Conservation (phyloP, 169 alveolate genomes). For the Babesia bovis region DNA sequence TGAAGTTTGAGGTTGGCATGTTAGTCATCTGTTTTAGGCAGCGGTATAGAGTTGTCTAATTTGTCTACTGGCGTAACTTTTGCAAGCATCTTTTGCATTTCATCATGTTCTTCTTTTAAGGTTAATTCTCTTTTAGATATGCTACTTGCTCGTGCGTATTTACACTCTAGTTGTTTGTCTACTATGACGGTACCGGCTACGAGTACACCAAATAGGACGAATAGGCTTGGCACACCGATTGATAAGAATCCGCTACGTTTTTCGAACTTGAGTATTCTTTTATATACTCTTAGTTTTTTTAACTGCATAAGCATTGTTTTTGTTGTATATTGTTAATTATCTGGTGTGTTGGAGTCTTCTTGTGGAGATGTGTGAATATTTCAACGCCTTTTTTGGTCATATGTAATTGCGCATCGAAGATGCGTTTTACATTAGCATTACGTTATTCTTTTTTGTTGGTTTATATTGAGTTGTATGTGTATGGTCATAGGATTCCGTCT, state of each 20-base stretch:
- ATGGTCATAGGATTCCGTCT: no score
- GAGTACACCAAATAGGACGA: constrained; percentile 36
- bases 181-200: constrained; percentile 71
- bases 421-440: constrained; percentile 3
- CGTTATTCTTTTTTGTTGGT: no score
- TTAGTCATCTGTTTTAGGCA: constrained; percentile 58
- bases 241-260: constrained; percentile 61
- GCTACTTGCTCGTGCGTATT: constrained; percentile 61
- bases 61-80: constrained; percentile 61
- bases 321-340: neutral
- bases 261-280: constrained; percentile 46
- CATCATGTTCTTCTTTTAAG: constrained; percentile 71
- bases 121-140: constrained; percentile 64
- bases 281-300: neutral
- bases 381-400: neutral
- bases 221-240: constrained; percentile 55
- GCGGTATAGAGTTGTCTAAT: constrained; percentile 74
- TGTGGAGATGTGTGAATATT: neutral
- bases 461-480: neutral
- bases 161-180: constrained; percentile 68
- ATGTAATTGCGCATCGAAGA: neutral
- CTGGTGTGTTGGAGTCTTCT: no score
- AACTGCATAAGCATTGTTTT: constrained; percentile 1
- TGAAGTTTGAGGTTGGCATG: neutral
- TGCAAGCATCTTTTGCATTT: constrained; percentile 61